Evolutionary conservation across 2,329 filamentous ascomycete genomes (phyloP).

Genomic region (Fonsecaea erecta): DNA sequence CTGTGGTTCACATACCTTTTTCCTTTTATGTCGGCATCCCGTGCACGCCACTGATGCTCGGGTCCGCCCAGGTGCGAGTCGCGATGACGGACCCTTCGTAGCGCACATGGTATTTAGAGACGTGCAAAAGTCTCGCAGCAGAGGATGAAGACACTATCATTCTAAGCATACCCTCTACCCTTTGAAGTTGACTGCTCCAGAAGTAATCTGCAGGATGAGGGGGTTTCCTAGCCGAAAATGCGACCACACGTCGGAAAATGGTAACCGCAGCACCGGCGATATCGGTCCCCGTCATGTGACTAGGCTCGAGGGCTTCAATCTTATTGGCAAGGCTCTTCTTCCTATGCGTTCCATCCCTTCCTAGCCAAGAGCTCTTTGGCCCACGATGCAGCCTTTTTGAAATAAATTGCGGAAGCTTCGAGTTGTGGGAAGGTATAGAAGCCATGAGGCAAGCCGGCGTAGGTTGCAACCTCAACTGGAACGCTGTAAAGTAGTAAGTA

Average conservation of each 20-base stretch:
- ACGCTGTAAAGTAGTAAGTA: background rate
- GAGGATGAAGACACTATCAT: background rate
- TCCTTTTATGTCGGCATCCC: constrained; percentile 1
- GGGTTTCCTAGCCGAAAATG: background rate
- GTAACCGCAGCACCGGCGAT: background rate
- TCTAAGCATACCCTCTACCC: background rate
- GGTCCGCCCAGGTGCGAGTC: background rate
- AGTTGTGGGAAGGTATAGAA: constrained; percentile 7
- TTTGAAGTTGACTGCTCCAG: background rate
- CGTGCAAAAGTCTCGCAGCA: background rate
- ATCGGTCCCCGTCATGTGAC: too few species aligned
- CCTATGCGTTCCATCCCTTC: background rate
- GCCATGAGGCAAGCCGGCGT: constrained; percentile 1
- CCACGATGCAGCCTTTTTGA: constrained; percentile 1
- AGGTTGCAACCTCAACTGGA: constrained; percentile 5
- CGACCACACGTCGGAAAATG: background rate
- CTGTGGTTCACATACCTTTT: background rate
- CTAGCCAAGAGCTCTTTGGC: background rate
- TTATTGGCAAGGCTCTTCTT: background rate
- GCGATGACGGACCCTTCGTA: background rate
- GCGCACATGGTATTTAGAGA: background rate
- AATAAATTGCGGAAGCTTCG: background rate
- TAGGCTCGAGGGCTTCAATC: background rate
- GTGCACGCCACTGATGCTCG: background rate
- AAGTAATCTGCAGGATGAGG: background rate